phyloP scores from a whole-genome alignment of 495 filamentous ascomycete species.

The Friedmanniomyces simplex region DNA sequence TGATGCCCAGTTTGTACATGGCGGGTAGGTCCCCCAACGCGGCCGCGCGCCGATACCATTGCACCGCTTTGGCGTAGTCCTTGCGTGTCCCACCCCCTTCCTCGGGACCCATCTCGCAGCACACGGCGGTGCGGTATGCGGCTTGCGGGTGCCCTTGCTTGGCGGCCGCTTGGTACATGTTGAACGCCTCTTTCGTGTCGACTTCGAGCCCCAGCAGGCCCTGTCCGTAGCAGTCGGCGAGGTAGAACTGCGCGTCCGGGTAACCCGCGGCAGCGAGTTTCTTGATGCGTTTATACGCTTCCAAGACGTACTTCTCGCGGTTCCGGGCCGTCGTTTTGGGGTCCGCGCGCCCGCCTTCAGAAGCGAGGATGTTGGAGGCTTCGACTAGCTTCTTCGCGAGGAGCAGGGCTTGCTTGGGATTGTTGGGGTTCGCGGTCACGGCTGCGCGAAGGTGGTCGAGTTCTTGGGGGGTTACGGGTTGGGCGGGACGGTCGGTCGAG shows the following conservation, averaged over 20 bases:
- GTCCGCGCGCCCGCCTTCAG: conserved; percentile 59
- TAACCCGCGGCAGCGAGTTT: conserved; percentile 61
- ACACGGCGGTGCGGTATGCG: conserved; percentile 91
- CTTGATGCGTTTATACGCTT: conserved; percentile 83
- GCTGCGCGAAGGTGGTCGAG: conserved; percentile 59
- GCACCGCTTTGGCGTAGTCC: conserved; percentile 85
- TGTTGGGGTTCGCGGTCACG: conserved; percentile 58
- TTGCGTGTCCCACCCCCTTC: conserved; percentile 84
- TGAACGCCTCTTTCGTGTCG: conserved; percentile 84
- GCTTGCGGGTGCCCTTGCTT: conserved; percentile 76
- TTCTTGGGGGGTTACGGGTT: conserved; percentile 66
- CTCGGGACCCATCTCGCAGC: conserved; percentile 92
- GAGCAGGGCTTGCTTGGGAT: conserved; percentile 56
- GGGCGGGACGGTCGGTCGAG: conserved; percentile 6
- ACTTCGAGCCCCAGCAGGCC: conserved; percentile 58
- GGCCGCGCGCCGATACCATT: conserved; percentile 94
- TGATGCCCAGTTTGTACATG: conserved; percentile 98
- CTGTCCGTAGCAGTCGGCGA: conserved; percentile 81
- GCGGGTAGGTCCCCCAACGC: conserved; percentile 81
- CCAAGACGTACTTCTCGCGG: conserved; percentile 71
- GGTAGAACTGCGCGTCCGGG: conserved; percentile 83
- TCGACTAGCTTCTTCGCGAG: conserved; percentile 82
- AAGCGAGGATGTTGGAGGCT: conserved; percentile 65
- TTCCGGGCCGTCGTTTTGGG: conserved; percentile 61
- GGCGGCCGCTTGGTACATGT: conserved; percentile 84